Evolutionary conservation across 2,329 filamentous ascomycete genomes (phyloP), one percentile per base, ranked within the genome.

Genomic region (Trichoderma semiorbis): DNA sequence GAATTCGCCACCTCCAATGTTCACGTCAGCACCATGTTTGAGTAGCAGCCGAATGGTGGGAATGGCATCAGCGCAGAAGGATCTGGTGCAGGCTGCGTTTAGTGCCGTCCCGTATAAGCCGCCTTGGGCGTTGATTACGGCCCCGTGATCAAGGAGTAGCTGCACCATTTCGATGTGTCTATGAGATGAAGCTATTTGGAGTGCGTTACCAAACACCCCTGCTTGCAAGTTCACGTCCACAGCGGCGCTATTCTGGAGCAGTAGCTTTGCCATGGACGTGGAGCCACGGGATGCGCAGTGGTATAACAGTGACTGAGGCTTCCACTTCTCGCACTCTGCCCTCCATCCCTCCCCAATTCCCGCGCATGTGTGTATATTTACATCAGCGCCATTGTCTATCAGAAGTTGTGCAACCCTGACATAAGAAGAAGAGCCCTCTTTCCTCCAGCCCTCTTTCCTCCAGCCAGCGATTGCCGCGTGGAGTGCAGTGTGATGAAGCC

Each of bases 231-330:
- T 53, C 21, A 53, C 47, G 11, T 24, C 1, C 39, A n/a, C 39
- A 43, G 16, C 0, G 39, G 39, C 39, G 5, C 39, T 7, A 43
- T 43, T 43, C 39, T 43, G 0, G 7, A 43, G 39, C 39, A 43
- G 3, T n/a, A 43, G 39, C 1, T 43, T 1, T 43, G 39, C 39
- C 39, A 43, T 43, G 18, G 39, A 43, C 39, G 39, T 43, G 18
- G 39, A 43, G 0, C 18, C 7, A 43, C 1, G 0, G 3, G 0
- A 43, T 0, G 39, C 39, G 3, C 39, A 43, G 39, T 43, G 39
- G 39, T n/a, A 43, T 43, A 43, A 10, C 0, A 43, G 39, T n/a
- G 39, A 10, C 39, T 43, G 39, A 43, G 39, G 39, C 7, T 43
- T 7, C 39, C 7, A 7, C 7, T 1, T 43, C 39, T 43, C 39